A percentile compares a stretch with the other conserved stretches of the same genome.
Conservation (phyloP, 306 rosid species). For the Cicer cuneatum region DNA sequence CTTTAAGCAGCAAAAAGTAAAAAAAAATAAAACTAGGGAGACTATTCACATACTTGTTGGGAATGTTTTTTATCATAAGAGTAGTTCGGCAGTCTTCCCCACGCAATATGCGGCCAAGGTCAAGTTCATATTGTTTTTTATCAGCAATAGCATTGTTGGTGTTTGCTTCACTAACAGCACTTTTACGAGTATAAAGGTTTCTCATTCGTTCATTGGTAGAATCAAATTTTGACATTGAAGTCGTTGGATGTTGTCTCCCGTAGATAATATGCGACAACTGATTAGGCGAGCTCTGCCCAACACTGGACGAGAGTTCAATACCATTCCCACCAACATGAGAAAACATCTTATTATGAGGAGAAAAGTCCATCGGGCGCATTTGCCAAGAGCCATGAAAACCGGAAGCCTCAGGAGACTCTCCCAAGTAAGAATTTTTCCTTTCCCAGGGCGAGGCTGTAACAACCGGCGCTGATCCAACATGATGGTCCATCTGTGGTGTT, state of each 20-base stretch:
- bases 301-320: conserved; percentile 60
- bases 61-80: conserved; percentile 85
- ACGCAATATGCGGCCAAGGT: conserved; percentile 64
- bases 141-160: conserved; percentile 60
- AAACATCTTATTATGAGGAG: conserved; percentile 58
- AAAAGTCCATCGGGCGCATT: conserved; percentile 59
- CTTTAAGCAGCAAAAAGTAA: conserved; percentile 26
- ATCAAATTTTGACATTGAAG: conserved; percentile 67
- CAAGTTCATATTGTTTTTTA: conserved; percentile 79
- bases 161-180: conserved; percentile 53
- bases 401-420: conserved; percentile 74
- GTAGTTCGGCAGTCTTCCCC: conserved; percentile 84
- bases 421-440: conserved; percentile 60
- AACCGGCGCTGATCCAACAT: conserved; percentile 84
- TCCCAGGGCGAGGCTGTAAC: conserved; percentile 81
- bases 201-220: conserved; percentile 69
- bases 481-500: conserved; percentile 61
- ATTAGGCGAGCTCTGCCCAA: conserved; percentile 63
- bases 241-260: conserved; percentile 63
- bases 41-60: conserved; percentile 69
- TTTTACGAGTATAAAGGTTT: conserved; percentile 68
- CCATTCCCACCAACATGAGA: conserved; percentile 70
- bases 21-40: conserved; percentile 7
- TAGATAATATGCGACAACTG: conserved; percentile 63
- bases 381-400: conserved; percentile 69